Base-by-base conservation (phyloP, 106 monocot genomes). In the Apostasia ramifera region DNA sequence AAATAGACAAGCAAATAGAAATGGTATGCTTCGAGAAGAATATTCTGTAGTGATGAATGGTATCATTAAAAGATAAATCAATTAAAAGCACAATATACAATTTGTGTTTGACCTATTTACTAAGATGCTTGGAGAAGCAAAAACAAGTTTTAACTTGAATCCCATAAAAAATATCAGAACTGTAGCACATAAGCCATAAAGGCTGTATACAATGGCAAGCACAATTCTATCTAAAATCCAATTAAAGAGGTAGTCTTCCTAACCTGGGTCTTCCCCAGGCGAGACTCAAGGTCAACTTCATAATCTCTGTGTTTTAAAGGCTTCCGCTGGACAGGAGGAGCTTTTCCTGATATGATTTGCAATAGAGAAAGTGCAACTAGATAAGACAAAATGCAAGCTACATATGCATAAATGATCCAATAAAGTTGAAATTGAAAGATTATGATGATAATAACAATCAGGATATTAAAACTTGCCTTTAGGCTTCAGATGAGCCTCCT, bases 241-340 rank as follows among this genome's bases (percentile, higher is more conserved):
- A 8, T 66, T 1, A 7, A 49, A 45, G 10, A 26, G 37, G 9
- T 13, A 38, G 53, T 4, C 4, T 13, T 63, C 47, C 76, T 57
- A 55, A 85, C 97, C 92, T 97, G 97, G n/a, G 97, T 97, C 55
- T 97, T 97, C 48, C 97, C 97, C 44, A 97, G 66, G 11, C 97
- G 85, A n/a, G 92, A 92, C 73, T 87, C 82, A 55, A 97, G 89
- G 66, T 97, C 97, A 43, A 97, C 92, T 81, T 97, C 97, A 82
- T 79, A 92, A 76, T 97, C 97, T 42, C 97, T 71, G 56, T 92
- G 97, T 75, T 97, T 97, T 80, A 97, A 77, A 40, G 97, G 97
- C 60, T 92, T 86, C 41, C 97, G 70, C 76, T 92, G 97, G 44
- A 90, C 77, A 5, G 83, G 92, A 68, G 92, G 89, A 48, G 44